Conservation (phyloP, 805 yeast species). For the Saturnispora besseyi region DNA sequence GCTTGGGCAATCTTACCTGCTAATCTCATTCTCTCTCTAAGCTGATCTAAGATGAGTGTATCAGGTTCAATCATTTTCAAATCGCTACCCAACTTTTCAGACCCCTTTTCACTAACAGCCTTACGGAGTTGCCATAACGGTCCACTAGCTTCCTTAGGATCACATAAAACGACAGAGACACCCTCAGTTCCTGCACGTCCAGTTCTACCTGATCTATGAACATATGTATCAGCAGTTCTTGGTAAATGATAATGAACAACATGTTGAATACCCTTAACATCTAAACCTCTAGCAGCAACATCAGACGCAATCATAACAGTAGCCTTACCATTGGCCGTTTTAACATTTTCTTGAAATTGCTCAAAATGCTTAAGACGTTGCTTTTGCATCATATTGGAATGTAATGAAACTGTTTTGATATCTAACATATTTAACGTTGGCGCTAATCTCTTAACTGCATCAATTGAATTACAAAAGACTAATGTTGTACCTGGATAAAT, state of each 20-base stretch:
- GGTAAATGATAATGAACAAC: conserved; percentile 96
- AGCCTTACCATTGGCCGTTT: conserved; percentile 33
- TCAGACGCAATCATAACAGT: conserved; percentile 86
- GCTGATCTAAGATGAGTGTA: conserved; percentile 57
- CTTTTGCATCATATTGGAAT: conserved; percentile 92
- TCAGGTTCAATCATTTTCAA: conserved; percentile 71
- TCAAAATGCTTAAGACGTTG: conserved; percentile 83
- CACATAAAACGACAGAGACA: conserved; percentile 87
- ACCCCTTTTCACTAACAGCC: conserved; percentile 28
- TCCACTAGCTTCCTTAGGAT: conserved; percentile 89
- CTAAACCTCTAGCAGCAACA: conserved; percentile 97
- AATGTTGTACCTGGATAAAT: conserved; percentile 85
- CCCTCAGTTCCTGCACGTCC: conserved; percentile 93
- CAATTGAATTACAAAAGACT: conserved; percentile 92
- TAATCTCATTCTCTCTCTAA: conserved; percentile 57
- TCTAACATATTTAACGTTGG: conserved; percentile 65
- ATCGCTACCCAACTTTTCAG: conserved; percentile 33
- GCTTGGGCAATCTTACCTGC: conserved; percentile 74
- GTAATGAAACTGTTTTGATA: conserved; percentile 66
- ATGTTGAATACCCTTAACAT: conserved; percentile 70
- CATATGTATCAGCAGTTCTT: conserved; percentile 85
- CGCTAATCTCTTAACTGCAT: conserved; percentile 78
- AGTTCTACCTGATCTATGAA: conserved; percentile 97
- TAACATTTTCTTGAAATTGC: conserved; percentile 49
- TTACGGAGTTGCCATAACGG: conserved; percentile 70